Conservation (phyloP, 2,329 filamentous ascomycete genomes). For the Diaporthe sp. region DNA sequence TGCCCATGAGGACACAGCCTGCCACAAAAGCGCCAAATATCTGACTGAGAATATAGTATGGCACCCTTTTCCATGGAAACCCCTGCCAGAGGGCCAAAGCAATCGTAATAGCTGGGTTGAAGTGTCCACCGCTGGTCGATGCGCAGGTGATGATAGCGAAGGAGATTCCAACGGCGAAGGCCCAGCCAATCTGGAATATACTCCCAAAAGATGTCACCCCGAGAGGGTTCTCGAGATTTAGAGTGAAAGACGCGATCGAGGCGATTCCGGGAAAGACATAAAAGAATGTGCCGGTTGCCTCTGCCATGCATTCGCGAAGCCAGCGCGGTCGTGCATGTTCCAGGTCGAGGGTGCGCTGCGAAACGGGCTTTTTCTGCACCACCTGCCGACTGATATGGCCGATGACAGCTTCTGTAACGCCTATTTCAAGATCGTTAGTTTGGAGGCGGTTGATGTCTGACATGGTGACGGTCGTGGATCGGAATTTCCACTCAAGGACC, state of each 20-base stretch:
- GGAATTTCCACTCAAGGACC: too few species aligned
- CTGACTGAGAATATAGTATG: constrained; percentile 66
- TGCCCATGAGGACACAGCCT: constrained; percentile 63
- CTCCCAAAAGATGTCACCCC: constrained; percentile 51
- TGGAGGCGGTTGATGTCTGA: constrained; percentile 29
- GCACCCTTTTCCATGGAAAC: constrained; percentile 68
- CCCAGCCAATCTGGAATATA: constrained; percentile 65
- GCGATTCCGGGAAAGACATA: constrained; percentile 65
- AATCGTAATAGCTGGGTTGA: constrained; percentile 63
- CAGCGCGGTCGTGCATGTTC: constrained; percentile 63
- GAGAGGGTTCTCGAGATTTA: constrained; percentile 54
- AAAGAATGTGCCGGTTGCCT: constrained; percentile 68
- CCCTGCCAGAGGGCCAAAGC: constrained; percentile 63
- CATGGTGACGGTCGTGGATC: constrained; percentile 3
- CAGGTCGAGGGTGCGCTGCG: constrained; percentile 64
- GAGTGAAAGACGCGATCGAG: constrained; percentile 60
- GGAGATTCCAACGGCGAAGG: constrained; percentile 66
- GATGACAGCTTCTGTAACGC: constrained; percentile 63
- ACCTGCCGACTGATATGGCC: constrained; percentile 61
- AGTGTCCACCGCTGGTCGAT: constrained; percentile 64
- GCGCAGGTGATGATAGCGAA: constrained; percentile 69
- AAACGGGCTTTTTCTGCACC: constrained; percentile 59
- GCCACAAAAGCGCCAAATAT: constrained; percentile 67
- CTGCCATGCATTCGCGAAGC: constrained; percentile 65
- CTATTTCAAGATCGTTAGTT: constrained; percentile 54